phyloP scores from a whole-genome alignment of 1,139 yeast genomes.

The Nakaseomyces kungkrabaensis region DNA sequence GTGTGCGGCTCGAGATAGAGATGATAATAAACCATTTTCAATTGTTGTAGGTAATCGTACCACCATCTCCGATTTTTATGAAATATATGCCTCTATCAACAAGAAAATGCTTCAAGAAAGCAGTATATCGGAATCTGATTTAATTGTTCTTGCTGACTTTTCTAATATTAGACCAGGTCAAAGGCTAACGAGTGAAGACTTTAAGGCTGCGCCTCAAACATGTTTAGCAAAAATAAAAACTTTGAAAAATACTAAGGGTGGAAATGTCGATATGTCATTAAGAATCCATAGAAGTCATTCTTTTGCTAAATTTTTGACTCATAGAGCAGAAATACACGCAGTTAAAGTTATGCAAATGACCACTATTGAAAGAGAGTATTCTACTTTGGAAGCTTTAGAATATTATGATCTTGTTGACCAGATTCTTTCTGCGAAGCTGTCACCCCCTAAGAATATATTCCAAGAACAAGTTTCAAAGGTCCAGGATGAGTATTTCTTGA shows the following conservation, averaged over 20 bases:
- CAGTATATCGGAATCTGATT: constrained; percentile 63
- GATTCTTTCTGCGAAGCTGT: constrained; percentile 59
- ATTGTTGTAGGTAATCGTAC: constrained; percentile 69
- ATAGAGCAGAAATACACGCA: constrained; percentile 54
- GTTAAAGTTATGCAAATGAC: constrained; percentile 77
- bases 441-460: constrained; percentile 28
- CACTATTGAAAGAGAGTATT: constrained; percentile 86
- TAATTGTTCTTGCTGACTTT: constrained; percentile 54
- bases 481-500: constrained; percentile 47
- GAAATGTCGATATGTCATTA: constrained; percentile 61
- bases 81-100: constrained; percentile 69
- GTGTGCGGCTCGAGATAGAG: constrained; percentile 58
- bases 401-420: constrained; percentile 64
- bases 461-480: constrained; percentile 35
- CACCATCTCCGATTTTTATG: constrained; percentile 79
- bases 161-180: constrained; percentile 26
- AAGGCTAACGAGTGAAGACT: constrained; percentile 19
- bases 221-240: constrained; percentile 77
- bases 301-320: constrained; percentile 42
- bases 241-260: constrained; percentile 55
- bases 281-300: constrained; percentile 43
- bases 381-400: constrained; percentile 70
- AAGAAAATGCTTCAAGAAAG: constrained; percentile 42
- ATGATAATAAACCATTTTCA: constrained; percentile 55
- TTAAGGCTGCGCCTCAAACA: constrained; percentile 25